Evolutionary conservation across 2,329 filamentous ascomycete genomes (phyloP).

Genomic region (Lachnellula occidentalis): DNA sequence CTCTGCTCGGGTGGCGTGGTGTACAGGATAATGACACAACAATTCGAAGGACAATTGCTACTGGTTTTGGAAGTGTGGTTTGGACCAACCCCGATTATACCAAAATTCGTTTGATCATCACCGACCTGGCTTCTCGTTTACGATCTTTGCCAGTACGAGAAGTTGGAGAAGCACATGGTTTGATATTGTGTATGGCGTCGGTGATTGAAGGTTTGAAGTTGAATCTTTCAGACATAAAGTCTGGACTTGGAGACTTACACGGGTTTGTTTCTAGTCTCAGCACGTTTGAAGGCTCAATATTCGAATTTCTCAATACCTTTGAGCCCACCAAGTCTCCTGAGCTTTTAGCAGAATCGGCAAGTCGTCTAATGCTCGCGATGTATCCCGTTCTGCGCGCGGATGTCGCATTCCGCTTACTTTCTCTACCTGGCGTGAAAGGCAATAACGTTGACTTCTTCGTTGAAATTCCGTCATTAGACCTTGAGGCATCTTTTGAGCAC

Average conservation of each 20-base stretch:
- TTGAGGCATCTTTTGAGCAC: background rate
- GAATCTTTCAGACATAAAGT: too few species aligned
- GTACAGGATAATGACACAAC: conserved; percentile 72
- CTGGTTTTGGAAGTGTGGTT: conserved; percentile 43
- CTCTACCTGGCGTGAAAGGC: background rate
- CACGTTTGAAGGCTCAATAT: background rate
- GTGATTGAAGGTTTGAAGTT: conserved; percentile 34
- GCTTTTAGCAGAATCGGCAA: conserved; percentile 56
- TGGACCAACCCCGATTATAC: too few species aligned
- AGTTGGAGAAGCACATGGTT: conserved; percentile 64
- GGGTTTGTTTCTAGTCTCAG: background rate
- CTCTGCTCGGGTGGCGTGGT: conserved; percentile 78
- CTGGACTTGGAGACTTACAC: too few species aligned
- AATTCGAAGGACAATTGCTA: conserved; percentile 67
- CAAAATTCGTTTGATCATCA: background rate
- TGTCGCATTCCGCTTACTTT: conserved; percentile 3
- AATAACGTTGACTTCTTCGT: background rate
- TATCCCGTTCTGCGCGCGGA: conserved; percentile 32
- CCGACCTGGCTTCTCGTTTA: background rate
- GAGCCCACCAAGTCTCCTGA: conserved; percentile 40
- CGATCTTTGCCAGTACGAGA: conserved; percentile 38
- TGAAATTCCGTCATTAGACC: background rate
- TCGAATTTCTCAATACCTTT: background rate
- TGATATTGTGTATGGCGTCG: conserved; percentile 56
- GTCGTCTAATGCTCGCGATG: conserved; percentile 53